These are phyloP conservation scores for Coelastrella sp. DNA, from an alignment of 139 green algal species.

Conservation along the genomic window DNA sequence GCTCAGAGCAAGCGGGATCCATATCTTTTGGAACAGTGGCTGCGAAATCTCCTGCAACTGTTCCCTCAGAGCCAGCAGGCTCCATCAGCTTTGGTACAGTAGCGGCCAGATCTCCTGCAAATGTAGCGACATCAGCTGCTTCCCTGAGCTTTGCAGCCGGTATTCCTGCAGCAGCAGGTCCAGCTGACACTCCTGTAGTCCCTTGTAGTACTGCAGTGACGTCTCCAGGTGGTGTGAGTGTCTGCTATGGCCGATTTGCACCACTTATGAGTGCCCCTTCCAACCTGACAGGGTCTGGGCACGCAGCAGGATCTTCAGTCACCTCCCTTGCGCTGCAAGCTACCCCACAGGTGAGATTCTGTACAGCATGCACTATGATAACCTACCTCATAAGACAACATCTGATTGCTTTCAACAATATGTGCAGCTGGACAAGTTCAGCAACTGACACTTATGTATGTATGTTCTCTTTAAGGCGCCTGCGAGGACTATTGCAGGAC, in stretches of 20 bases:
- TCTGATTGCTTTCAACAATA: too few relatives aligned
- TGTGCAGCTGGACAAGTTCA: too few relatives aligned
- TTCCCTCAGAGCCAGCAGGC: background rate
- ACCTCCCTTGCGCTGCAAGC: slow-evolving; percentile 36
- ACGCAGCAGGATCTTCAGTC: background rate
- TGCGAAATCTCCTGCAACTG: slow-evolving; percentile 4
- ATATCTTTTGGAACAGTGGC: too few relatives aligned
- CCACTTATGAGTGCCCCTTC: slow-evolving; percentile 27
- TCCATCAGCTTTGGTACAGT: slow-evolving; percentile 31
- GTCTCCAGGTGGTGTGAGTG: background rate
- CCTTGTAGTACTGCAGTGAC: background rate
- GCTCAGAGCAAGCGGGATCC: too few relatives aligned
- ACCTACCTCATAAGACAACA: too few relatives aligned
- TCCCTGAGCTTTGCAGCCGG: background rate
- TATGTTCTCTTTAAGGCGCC: too few relatives aligned
- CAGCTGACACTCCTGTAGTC: slow-evolving; percentile 16
- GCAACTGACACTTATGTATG: too few relatives aligned
- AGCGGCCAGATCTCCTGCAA: background rate
- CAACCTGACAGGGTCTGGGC: background rate
- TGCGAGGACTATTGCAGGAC: too few relatives aligned
- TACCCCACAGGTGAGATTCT: slow-evolving; percentile 11
- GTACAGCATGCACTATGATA: too few relatives aligned
- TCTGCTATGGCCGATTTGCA: slow-evolving; percentile 35
- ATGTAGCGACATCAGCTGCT: background rate
- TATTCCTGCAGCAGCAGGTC: background rate